Evolutionary conservation across 768 basidiomycete genomes (phyloP), one percentile per base, ranked within the genome.

Genomic region (Rossbeevera mucosa): DNA sequence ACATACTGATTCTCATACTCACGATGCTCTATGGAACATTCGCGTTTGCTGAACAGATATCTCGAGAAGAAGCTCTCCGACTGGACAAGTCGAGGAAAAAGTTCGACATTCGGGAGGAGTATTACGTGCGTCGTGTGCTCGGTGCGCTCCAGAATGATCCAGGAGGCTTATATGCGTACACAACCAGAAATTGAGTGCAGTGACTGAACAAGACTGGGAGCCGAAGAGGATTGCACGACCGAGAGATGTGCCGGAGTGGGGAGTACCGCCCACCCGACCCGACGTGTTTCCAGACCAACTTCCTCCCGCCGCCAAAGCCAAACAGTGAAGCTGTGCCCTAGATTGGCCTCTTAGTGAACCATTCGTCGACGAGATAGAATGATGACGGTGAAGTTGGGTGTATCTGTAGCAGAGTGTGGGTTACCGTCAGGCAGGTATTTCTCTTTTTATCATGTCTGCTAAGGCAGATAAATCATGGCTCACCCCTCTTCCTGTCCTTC

Each of bases 51-150:
- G 44, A 6, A 9, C 46, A 83, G 91, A 69, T 96, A 30, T 79
- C 82, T 33, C 84, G 83, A 56, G 86, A 93, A 65, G 82, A 94
- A 59, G 86, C 90, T 56, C 75, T 94, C 20, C 79, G 82, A 9
- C 73, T 94, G 60, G 77, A 85, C 56, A 80, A 77, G 64, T 73
- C 73, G 50, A 77, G 86, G 70, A 87, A 85, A 72, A 88, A 83
- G 73, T 85, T 96, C 53, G 94, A 98, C 69, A 88, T 96, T 16
- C 76, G 91, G 49, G 95, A 97, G 66, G 94, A 96, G 65, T 99
- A 98, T 69, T 97, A 86, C 65, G 94, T 96, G 71, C 71, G 92
- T 83, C 36, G 48, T 52, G 20, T 22, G n/a, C 18, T 36, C 21
- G 2, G 16, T 24, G 12, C 14, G 43, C 47, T 50, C 12, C 29